phyloP scores from a whole-genome alignment of 2,329 filamentous ascomycete species.

The Chrysosporium keratinophilum region DNA sequence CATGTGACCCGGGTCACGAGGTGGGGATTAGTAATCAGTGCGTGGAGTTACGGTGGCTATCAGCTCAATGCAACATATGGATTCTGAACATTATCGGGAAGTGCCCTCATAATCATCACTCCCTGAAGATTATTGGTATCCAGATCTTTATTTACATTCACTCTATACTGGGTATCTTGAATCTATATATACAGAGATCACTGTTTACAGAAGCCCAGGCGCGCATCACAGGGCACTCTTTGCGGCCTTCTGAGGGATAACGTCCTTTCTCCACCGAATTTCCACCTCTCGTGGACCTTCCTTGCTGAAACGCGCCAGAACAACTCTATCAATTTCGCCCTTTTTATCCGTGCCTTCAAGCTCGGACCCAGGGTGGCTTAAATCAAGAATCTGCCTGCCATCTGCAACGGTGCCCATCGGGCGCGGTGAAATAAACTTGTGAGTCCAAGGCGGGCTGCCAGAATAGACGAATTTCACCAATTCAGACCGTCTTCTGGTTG shows the following conservation, averaged over 20 bases:
- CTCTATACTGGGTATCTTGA: background rate
- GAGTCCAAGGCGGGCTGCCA: conserved; percentile 36
- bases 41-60: background rate
- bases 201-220: background rate
- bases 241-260: conserved; percentile 29
- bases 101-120: too few relatives aligned
- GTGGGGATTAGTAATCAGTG: background rate
- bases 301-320: conserved; percentile 47
- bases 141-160: background rate
- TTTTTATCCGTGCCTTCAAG: conserved; percentile 40
- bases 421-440: conserved; percentile 40
- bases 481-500: conserved; percentile 30
- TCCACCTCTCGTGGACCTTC: conserved; percentile 48
- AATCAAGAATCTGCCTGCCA: conserved; percentile 42
- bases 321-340: conserved; percentile 46
- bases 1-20: conserved; percentile 15
- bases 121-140: background rate
- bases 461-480: conserved; percentile 42
- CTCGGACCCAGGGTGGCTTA: conserved; percentile 48
- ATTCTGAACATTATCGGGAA: background rate
- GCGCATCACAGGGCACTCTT: conserved; percentile 25
- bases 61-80: background rate
- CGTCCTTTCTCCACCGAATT: conserved; percentile 41
- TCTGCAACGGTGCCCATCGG: conserved; percentile 34
- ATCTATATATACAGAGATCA: background rate